A percentile compares a stretch with the other conserved stretches of the same genome.
Conservation (phyloP, 768 basidiomycete species). For the Galerina marginata region DNA sequence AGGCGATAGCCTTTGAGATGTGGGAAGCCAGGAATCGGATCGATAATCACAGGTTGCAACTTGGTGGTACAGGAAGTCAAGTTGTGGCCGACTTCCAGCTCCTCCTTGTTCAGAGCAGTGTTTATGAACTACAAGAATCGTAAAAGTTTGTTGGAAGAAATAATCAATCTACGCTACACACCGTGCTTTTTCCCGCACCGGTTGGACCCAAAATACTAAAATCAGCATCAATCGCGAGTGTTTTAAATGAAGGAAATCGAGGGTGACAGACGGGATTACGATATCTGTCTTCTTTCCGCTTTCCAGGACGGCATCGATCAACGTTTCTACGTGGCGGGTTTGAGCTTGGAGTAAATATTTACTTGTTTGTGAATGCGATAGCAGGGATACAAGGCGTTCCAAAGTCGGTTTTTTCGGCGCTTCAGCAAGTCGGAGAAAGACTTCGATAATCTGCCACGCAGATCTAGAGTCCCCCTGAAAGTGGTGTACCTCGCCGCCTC, state of each 20-base stretch:
- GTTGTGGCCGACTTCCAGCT: background rate
- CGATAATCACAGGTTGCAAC: background rate
- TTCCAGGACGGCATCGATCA: background rate
- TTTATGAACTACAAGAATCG: constrained; percentile 5
- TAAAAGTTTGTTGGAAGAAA: background rate
- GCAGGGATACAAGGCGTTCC: background rate
- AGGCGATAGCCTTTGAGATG: background rate
- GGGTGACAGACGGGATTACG: constrained; percentile 5
- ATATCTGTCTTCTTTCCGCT: constrained; percentile 4
- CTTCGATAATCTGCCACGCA: constrained; percentile 10
- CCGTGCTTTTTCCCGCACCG: constrained; percentile 14
- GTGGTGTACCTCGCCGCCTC: background rate
- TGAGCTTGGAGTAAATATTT: background rate
- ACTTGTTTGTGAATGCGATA: background rate
- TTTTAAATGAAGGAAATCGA: background rate
- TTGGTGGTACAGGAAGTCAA: background rate
- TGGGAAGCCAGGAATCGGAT: background rate
- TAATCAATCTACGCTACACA: background rate
- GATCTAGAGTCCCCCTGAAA: constrained; percentile 5
- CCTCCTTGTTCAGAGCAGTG: background rate
- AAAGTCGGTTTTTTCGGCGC: background rate
- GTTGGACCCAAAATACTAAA: constrained; percentile 10
- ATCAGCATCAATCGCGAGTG: background rate
- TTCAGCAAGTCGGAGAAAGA: background rate
- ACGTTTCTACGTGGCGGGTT: no score